phyloP scores from a whole-genome alignment of 805 yeast genomes.

The Teunomyces barrocoloradensis region DNA sequence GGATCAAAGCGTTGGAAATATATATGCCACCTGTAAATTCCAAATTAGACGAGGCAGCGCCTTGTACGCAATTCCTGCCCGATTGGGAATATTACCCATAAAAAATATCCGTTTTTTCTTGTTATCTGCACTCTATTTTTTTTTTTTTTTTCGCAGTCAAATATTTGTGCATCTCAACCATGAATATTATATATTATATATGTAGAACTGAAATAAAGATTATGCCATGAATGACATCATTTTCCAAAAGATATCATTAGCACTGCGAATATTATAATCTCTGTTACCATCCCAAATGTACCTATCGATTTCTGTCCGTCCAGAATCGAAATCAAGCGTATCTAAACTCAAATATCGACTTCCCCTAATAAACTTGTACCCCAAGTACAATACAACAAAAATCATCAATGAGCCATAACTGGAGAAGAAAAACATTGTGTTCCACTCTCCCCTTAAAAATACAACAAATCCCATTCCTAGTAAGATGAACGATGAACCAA shows the following conservation, averaged over 20 bases:
- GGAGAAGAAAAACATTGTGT: constrained; percentile 58
- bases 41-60: not conserved
- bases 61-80: not conserved
- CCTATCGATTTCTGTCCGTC: constrained; percentile 79
- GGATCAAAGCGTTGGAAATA: not conserved
- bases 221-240: constrained; percentile 34
- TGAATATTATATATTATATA: not conserved
- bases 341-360: constrained; percentile 67
- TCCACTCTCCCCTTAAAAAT: constrained; percentile 58
- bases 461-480: constrained; percentile 62
- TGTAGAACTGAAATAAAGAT: not conserved
- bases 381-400: constrained; percentile 48
- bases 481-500: constrained; percentile 51
- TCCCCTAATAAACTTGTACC: constrained; percentile 58
- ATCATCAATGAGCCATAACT: constrained; percentile 61
- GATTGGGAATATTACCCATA: not conserved
- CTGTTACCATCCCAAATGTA: constrained; percentile 76
- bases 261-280: constrained; percentile 33
- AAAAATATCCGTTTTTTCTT: not conserved
- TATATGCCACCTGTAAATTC: not conserved
- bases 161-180: not conserved
- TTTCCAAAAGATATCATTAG: constrained; percentile 34
- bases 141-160: not conserved
- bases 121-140: not conserved
- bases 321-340: constrained; percentile 77